Conservation (phyloP, 148 eudicot genomes). For the Fagopyrum esculentum region DNA sequence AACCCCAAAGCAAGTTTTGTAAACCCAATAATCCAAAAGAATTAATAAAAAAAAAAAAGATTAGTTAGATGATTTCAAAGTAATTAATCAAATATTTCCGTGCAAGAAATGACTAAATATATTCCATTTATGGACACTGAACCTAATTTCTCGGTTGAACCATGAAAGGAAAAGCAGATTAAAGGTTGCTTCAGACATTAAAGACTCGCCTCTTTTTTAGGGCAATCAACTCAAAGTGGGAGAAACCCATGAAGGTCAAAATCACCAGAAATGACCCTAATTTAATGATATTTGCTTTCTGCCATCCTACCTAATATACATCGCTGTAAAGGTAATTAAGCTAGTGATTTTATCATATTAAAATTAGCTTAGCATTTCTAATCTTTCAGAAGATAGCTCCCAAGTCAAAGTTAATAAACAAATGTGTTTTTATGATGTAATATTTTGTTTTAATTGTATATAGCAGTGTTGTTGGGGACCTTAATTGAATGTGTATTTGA, state of each 20-base stretch:
- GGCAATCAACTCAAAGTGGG: not conserved
- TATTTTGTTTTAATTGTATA: no score
- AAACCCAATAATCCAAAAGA: no score
- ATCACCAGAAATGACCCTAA: not conserved
- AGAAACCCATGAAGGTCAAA: conserved; percentile 2
- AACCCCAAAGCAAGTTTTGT: no score
- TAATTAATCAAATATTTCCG: no score
- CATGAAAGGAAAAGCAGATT: not conserved
- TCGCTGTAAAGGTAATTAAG: not conserved
- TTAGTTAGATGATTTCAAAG: no score
- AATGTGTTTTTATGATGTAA: no score
- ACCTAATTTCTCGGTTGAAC: not conserved
- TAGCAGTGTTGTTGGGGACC: not conserved
- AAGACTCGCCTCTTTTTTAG: conserved; percentile 1
- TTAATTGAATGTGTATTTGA: not conserved
- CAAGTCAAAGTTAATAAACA: no score
- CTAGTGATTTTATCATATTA: not conserved
- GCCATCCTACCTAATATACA: not conserved
- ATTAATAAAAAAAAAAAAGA: no score
- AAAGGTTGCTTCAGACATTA: not conserved
- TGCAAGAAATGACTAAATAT: no score
- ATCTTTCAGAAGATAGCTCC: no score
- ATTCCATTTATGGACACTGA: not conserved
- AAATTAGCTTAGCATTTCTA: no score
- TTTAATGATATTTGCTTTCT: not conserved